phyloP scores from a whole-genome alignment of 1,284 basidiomycete genomes.

The Gymnopus androsaceus region DNA sequence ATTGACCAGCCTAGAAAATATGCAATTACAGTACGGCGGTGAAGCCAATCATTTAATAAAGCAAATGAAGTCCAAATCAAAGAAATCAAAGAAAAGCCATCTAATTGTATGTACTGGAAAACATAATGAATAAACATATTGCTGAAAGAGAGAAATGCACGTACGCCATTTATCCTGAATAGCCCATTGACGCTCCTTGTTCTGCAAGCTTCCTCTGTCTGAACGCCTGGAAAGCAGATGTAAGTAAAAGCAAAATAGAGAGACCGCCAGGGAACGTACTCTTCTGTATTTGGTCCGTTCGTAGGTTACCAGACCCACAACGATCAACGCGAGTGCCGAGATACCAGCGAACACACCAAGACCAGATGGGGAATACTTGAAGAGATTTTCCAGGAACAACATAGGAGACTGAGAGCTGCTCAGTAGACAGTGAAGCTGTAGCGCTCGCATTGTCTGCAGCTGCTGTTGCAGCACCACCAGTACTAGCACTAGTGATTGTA shows the following conservation, averaged over 20 bases:
- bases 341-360: slow-evolving; percentile 81
- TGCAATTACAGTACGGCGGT: slow-evolving; percentile 9
- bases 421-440: slow-evolving; percentile 39
- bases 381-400: slow-evolving; percentile 69
- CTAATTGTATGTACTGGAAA: slow-evolving; percentile 12
- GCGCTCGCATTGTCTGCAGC: slow-evolving; percentile 27
- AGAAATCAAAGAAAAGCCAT: too few species aligned
- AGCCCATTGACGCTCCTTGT: slow-evolving; percentile 57
- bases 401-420: slow-evolving; percentile 47
- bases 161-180: slow-evolving; percentile 58
- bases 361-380: slow-evolving; percentile 76
- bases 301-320: slow-evolving; percentile 80
- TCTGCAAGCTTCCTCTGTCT: slow-evolving; percentile 74
- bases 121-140: neutral
- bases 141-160: slow-evolving; percentile 14
- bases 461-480: slow-evolving; percentile 23
- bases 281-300: slow-evolving; percentile 82
- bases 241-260: neutral
- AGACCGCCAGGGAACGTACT: slow-evolving; percentile 41
- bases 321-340: slow-evolving; percentile 74
- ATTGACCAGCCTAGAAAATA: slow-evolving; percentile 5
- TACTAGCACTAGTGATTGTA: slow-evolving; percentile 20
- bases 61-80: slow-evolving; percentile 9
- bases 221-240: slow-evolving; percentile 55
- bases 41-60: neutral